Conservation (phyloP, 768 basidiomycete genomes). For the Cytidiella melzeri region DNA sequence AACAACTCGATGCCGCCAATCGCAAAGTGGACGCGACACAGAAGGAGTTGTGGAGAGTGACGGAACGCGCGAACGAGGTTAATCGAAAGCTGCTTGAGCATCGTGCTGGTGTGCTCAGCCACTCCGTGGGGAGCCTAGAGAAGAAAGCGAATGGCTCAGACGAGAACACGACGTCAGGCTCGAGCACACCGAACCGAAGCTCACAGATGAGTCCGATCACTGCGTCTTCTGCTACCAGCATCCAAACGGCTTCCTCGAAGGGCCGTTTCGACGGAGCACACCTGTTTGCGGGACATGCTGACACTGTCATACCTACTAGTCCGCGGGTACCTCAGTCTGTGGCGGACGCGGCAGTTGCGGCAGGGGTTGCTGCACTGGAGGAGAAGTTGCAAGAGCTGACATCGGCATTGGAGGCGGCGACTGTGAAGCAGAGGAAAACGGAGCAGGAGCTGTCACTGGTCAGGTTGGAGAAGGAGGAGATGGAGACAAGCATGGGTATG, state of each 20-base stretch:
- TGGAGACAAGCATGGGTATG: constrained; percentile 57
- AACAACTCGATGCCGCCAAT: constrained; percentile 70
- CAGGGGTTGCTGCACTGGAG: constrained; percentile 51
- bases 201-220: constrained; percentile 44
- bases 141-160: constrained; percentile 33
- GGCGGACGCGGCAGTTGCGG: constrained; percentile 27
- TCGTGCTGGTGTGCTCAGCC: constrained; percentile 74
- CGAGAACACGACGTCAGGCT: constrained; percentile 41
- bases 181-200: constrained; percentile 45
- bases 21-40: constrained; percentile 65
- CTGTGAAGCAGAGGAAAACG: constrained; percentile 56
- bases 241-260: constrained; percentile 38
- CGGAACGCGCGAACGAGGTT: constrained; percentile 58
- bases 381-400: constrained; percentile 58
- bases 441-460: constrained; percentile 56
- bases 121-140: constrained; percentile 64
- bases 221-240: constrained; percentile 36
- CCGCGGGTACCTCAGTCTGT: constrained; percentile 32
- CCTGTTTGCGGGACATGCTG: constrained; percentile 77
- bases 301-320: constrained; percentile 50
- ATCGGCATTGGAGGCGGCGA: constrained; percentile 49
- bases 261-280: constrained; percentile 76
- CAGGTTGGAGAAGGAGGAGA: constrained; percentile 60
- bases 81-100: constrained; percentile 68
- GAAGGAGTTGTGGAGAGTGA: constrained; percentile 63